Evolutionary conservation across 345 rosid species (phyloP), one percentile per base, ranked within the genome.

Genomic region (Passiflora organensis): DNA sequence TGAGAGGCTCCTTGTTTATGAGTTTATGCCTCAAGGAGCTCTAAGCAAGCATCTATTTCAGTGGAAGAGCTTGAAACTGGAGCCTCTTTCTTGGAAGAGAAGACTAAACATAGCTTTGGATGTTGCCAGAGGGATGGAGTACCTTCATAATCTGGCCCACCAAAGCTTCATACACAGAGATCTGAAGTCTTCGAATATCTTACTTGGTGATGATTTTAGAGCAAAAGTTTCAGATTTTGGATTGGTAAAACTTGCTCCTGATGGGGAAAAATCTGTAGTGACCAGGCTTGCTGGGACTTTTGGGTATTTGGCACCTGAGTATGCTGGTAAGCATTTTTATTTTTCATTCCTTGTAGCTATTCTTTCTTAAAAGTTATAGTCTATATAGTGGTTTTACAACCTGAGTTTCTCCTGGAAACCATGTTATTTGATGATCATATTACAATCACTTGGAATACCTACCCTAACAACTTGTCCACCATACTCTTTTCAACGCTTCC

Each of bases 161-260:
- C 80, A 56, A 63, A 77, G 85, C 62, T 85, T 85, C 76, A 85
- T 85, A 65, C 94, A 85, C 57, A 73, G 89, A 68, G 94, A 85
- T 63, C 86, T 85, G 28, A 85, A 85, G 64, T 77, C 94, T 14
- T 82, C 94, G 22, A 85, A 85, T 62, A 85, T 85, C 56, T 67
- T 85, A 51, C 89, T 85, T 6, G 86, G 76, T 6, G 89, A 82
- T 68, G 85, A 85, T 76, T 85, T 66, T 70, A 69, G 64, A 58
- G 94, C 94, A 10, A 85, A 82, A 72, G 80, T 85, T 65, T 80
- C 89, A 3, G 94, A 85, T 62, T 85, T 85, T n/a, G 94, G 94
- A 28, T 68, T 85, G 64, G 94, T 85, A 43, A 82, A 80, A 73
- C 86, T 85, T 53, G 94, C 94, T 45, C 94, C 94, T 22, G 77